A percentile compares a stretch with the other conserved stretches of the same genome.
Conservation (phyloP, 306 rosid genomes). For the Inga laurina region DNA sequence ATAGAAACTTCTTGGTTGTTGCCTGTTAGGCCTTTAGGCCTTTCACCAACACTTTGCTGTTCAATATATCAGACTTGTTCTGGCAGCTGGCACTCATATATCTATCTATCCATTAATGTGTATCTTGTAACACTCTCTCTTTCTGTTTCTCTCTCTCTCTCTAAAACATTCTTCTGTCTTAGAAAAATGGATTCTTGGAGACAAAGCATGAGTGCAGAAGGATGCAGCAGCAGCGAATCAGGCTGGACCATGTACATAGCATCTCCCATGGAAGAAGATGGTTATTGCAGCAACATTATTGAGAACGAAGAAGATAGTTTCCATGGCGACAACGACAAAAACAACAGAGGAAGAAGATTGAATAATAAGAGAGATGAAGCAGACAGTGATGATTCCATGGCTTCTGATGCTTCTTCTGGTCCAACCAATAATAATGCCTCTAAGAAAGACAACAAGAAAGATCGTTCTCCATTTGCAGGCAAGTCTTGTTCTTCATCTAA, state of each 20-base stretch:
- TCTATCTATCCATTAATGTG: background rate
- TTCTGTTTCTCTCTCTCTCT: background rate
- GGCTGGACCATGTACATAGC: conserved; percentile 64
- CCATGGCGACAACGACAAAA: background rate
- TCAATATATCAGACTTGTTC: background rate
- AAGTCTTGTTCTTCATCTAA: conserved; percentile 33
- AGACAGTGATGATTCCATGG: conserved; percentile 64
- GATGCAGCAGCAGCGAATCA: conserved; percentile 63
- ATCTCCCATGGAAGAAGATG: conserved; percentile 53
- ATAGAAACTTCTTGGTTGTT: background rate
- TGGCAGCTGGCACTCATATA: background rate
- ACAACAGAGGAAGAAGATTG: background rate
- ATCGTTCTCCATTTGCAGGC: background rate
- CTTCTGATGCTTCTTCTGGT: conserved; percentile 71
- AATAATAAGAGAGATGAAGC: conserved; percentile 20
- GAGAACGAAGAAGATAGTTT: background rate
- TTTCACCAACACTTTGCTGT: background rate
- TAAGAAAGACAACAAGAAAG: conserved; percentile 37
- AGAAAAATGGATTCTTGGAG: conserved; percentile 4
- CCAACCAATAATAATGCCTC: conserved; percentile 24
- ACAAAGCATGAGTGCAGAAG: conserved; percentile 13
- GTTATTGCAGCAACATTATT: conserved; percentile 3
- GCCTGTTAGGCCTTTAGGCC: background rate
- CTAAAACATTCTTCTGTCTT: background rate
- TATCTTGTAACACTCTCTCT: background rate